Evolutionary conservation across 805 yeast genomes (phyloP).

Genomic region (Wickerhamiella brachini): DNA sequence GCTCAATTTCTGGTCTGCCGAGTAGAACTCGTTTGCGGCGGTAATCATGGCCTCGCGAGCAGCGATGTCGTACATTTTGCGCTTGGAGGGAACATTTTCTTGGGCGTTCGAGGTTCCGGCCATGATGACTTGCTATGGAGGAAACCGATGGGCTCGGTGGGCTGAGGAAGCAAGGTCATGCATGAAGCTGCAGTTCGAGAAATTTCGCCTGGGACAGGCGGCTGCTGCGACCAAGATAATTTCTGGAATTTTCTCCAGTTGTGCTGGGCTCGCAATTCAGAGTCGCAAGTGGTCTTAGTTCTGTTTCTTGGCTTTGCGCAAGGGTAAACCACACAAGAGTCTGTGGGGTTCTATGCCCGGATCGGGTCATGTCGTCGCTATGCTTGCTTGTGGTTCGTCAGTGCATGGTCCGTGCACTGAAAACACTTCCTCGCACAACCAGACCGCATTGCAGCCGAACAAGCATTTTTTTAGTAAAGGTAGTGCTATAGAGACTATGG

Average conservation of each 20-base stretch:
- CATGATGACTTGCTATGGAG: neutral
- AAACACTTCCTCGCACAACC: no score
- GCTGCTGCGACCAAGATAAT: no score
- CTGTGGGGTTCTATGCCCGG: no score
- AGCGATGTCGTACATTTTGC: neutral
- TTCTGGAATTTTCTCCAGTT: no score
- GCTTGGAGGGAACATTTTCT: neutral
- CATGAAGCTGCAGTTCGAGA: neutral
- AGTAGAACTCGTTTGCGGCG: slow-evolving; percentile 14
- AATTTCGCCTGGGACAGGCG: neutral
- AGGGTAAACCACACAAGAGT: no score
- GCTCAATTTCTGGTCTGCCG: slow-evolving; percentile 10
- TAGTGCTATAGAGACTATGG: no score
- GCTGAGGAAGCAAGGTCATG: neutral
- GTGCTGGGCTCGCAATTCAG: no score
- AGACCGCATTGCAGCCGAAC: no score
- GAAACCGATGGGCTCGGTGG: neutral
- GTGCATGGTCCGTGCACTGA: neutral
- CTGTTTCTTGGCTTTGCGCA: no score
- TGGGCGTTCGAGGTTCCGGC: neutral
- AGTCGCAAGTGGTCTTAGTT: no score
- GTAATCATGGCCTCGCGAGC: neutral
- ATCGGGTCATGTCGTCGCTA: no score
- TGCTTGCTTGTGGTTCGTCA: neutral
- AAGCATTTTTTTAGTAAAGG: no score